These are phyloP conservation scores for Pichia gijzeniarum DNA, from an alignment of 805 yeast genomes.

Conservation along the genomic window DNA sequence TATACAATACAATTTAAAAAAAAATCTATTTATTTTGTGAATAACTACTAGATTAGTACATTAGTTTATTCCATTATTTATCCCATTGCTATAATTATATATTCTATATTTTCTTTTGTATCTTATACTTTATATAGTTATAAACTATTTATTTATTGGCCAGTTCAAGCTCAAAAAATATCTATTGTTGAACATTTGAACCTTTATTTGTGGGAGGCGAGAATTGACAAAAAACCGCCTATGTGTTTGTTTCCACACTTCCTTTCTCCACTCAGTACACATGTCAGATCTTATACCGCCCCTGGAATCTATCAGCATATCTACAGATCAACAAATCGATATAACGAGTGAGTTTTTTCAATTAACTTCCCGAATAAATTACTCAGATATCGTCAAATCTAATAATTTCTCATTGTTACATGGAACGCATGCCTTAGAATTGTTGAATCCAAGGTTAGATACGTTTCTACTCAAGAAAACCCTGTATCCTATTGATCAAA, in stretches of 20 bases:
- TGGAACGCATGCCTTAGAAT: slow-evolving; percentile 85
- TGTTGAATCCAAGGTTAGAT: slow-evolving; percentile 65
- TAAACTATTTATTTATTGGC: background rate
- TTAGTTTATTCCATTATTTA: slow-evolving; percentile 1
- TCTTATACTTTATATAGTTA: no score
- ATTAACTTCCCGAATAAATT: slow-evolving; percentile 26
- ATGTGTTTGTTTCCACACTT: background rate
- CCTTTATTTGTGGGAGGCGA: background rate
- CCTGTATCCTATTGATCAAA: slow-evolving; percentile 38
- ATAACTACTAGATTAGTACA: background rate
- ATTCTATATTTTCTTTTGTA: no score
- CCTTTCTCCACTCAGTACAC: background rate
- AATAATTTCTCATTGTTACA: slow-evolving; percentile 62
- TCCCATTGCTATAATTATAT: background rate
- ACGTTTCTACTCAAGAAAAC: slow-evolving; percentile 57
- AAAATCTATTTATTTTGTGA: background rate
- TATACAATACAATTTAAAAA: background rate
- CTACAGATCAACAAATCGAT: slow-evolving; percentile 31
- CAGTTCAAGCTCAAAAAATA: no score
- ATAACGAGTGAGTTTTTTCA: slow-evolving; percentile 48
- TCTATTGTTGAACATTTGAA: no score
- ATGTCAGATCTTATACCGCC: slow-evolving; percentile 4
- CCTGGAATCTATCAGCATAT: slow-evolving; percentile 1
- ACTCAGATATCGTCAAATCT: slow-evolving; percentile 53
- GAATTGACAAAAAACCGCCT: background rate